Conservation (phyloP, 1,284 basidiomycete species). For the Earliella scabrosa region DNA sequence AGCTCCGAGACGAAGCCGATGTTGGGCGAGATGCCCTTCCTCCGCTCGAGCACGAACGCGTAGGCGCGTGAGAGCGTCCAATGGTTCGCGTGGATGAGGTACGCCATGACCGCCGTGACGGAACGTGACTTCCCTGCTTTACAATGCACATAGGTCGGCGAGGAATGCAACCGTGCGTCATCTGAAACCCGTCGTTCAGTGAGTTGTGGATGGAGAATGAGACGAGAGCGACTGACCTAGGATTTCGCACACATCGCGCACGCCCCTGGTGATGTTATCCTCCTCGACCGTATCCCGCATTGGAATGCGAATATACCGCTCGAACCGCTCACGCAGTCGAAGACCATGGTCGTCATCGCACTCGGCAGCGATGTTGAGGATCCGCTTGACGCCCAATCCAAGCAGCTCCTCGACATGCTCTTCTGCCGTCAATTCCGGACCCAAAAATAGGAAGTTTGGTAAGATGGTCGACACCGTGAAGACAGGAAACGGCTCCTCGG, state of each 20-base stretch:
- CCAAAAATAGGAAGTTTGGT: slow-evolving; percentile 89
- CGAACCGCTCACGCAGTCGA: slow-evolving; percentile 68
- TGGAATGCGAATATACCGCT: slow-evolving; percentile 84
- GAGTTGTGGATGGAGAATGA: not conserved
- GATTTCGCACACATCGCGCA: slow-evolving; percentile 84
- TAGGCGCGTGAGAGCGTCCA: slow-evolving; percentile 94
- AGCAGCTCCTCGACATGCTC: slow-evolving; percentile 79
- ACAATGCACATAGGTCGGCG: slow-evolving; percentile 95
- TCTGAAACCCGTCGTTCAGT: slow-evolving; percentile 51
- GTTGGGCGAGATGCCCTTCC: slow-evolving; percentile 95
- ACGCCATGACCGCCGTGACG: slow-evolving; percentile 97
- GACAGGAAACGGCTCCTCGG: slow-evolving; percentile 57
- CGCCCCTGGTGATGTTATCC: slow-evolving; percentile 82
- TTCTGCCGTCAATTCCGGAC: slow-evolving; percentile 80
- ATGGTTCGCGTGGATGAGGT: slow-evolving; percentile 95
- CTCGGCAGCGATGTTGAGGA: slow-evolving; percentile 91
- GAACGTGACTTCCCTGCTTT: slow-evolving; percentile 96
- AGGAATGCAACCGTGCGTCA: slow-evolving; percentile 86
- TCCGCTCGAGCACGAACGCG: slow-evolving; percentile 86
- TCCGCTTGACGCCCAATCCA: slow-evolving; percentile 81
- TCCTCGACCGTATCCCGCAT: slow-evolving; percentile 97
- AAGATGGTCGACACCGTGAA: slow-evolving; percentile 89
- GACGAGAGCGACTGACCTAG: slow-evolving; percentile 62
- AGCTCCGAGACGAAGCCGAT: slow-evolving; percentile 97
- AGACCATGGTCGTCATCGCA: slow-evolving; percentile 86